Percentiles rank a stretch among this genome's conserved stretches.
Evolutionary conservation across 1,139 yeast genomes (phyloP).

Genomic region (Debaryomyces psychrophilus): DNA sequence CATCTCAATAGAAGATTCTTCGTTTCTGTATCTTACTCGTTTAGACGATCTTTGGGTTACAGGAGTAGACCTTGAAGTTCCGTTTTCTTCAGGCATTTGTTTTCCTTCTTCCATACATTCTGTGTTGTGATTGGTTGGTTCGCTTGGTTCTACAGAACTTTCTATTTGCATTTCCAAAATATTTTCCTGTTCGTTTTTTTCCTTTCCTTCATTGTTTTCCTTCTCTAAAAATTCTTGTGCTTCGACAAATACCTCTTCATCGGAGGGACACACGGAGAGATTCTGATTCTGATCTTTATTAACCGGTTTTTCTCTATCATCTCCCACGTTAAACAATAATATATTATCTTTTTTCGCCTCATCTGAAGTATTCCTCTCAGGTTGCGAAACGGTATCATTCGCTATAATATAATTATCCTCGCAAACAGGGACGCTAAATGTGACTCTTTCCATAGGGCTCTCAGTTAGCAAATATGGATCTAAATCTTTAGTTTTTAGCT

Average conservation of each 20-base stretch:
- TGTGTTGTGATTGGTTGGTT: neutral
- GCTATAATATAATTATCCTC: neutral
- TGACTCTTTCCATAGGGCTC: constrained; percentile 48
- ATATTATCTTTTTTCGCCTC: neutral
- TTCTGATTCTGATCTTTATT: constrained; percentile 10
- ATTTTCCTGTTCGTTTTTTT: constrained; percentile 35
- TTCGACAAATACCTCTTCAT: constrained; percentile 9
- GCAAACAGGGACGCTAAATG: constrained; percentile 21
- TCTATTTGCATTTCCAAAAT: neutral
- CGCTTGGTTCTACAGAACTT: neutral
- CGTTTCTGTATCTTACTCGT: constrained; percentile 34
- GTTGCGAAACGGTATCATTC: too few species aligned
- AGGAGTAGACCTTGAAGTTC: constrained; percentile 4
- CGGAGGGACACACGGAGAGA: constrained; percentile 10
- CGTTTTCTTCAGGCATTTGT: constrained; percentile 14
- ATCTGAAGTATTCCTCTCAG: neutral
- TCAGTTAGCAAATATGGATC: constrained; percentile 58
- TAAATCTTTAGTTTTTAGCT: constrained; percentile 36
- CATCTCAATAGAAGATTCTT: constrained; percentile 20
- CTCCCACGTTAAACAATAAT: neutral
- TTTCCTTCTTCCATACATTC: constrained; percentile 25
- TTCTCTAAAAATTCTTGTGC: constrained; percentile 8
- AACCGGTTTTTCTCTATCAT: neutral
- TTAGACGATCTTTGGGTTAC: constrained; percentile 41
- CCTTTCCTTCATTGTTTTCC: constrained; percentile 27